Evolutionary conservation across 2,329 filamentous ascomycete genomes (phyloP), one percentile per base, ranked within the genome.

Genomic region (Pseudocercospora eumusae): DNA sequence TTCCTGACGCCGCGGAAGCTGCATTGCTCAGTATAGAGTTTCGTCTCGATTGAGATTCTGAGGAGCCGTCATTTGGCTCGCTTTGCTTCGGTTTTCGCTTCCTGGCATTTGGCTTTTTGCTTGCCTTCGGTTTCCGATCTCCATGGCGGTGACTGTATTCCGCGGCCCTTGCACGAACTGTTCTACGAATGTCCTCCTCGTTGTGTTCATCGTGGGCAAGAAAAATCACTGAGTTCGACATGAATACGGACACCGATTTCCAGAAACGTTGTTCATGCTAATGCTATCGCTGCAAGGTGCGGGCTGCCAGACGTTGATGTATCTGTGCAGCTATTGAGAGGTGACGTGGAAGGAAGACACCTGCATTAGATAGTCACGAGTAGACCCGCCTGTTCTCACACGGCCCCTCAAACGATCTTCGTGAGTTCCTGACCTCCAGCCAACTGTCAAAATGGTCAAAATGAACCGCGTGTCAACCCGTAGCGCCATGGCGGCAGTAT

Each of bases 81-180:
- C 21, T 45, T 49, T 44, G 57, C n/a, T 40, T 55, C 21, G 13
- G 47, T 21, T 28, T 55, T 13, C 52, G 52, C 21, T 42, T 55
- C 23, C n/a, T 55, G 18, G 18, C 21, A 20, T 55, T 42, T 21
- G 52, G 52, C 11, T 55, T 21, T 20, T 55, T 56, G 49, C 50
- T 56, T 11, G 45, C 28, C 10, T 64, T 61, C n/a, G 58, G 33
- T 44, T 56, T 53, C 15, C 62, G 42, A 33, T 54, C 52, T 2
- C 58, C 58, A n/a, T 27, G 27, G 10, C 52, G 44, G n/a, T 64
- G 62, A 44, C 62, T 64, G 27, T 64, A 53, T 49, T 64, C 49
- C 25, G 62, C 53, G 27, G 62, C 62, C 20, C 33, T 44, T 1
- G 58, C 60, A 15, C 62, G 53, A 11, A 64, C 59, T 28, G 57